phyloP scores from a whole-genome alignment of 139 green algal genomes.

The Prasinococcaceae sp. region DNA sequence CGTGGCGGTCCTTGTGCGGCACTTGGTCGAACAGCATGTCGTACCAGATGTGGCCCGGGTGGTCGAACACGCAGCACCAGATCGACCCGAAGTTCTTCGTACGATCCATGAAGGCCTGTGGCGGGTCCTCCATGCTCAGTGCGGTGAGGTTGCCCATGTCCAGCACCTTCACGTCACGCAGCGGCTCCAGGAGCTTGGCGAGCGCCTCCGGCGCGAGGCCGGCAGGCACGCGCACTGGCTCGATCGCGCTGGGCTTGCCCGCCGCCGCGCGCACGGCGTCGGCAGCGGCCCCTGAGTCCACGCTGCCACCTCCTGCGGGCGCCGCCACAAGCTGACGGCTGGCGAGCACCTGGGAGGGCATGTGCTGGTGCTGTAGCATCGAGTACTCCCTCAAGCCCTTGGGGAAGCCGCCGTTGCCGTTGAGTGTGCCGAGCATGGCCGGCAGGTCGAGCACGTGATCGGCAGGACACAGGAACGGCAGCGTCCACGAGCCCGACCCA shows the following conservation, averaged over 20 bases:
- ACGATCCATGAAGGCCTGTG: conserved; percentile 39
- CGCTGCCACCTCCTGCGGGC: too few species aligned
- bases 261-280: too few species aligned
- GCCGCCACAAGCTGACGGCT: too few species aligned
- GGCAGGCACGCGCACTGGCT: too few species aligned
- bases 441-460: conserved; percentile 82
- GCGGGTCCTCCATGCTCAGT: not conserved
- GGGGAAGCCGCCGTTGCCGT: too few species aligned
- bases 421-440: not conserved
- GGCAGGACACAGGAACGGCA: conserved; percentile 68
- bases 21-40: conserved; percentile 39
- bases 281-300: too few species aligned
- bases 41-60: conserved; percentile 84
- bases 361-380: too few species aligned
- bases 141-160: conserved; percentile 1
- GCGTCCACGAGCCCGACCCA: conserved; percentile 44
- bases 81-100: conserved; percentile 47
- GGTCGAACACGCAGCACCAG: conserved; percentile 76
- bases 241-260: too few species aligned
- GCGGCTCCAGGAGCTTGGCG: conserved; percentile 2
- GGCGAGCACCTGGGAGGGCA: too few species aligned
- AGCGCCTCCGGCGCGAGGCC: too few species aligned
- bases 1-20: too few species aligned
- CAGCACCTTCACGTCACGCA: conserved; percentile 5
- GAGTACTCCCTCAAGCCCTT: too few species aligned